Conservation (phyloP, 1,284 basidiomycete species). For the Puccinia brachypodii region DNA sequence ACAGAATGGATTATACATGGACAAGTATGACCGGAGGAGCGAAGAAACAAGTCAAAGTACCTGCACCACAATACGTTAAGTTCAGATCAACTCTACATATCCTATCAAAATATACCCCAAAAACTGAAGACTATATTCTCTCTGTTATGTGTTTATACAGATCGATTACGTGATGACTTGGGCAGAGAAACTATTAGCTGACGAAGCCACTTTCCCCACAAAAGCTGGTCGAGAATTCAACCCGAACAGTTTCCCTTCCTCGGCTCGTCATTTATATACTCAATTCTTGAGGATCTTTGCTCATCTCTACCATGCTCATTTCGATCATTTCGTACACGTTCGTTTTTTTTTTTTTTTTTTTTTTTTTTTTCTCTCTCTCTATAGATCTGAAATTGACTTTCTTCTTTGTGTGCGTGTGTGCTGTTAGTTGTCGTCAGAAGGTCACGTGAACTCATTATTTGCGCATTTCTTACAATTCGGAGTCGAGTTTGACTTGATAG, state of each 20-base stretch:
- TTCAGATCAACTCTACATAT: neutral
- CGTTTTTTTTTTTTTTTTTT: neutral
- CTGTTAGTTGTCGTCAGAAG: slow-evolving; percentile 41
- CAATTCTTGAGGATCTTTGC: slow-evolving; percentile 48
- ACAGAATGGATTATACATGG: slow-evolving; percentile 98
- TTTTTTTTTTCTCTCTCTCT: neutral
- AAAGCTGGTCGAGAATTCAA: slow-evolving; percentile 70
- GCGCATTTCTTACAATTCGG: slow-evolving; percentile 48
- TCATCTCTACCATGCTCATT: slow-evolving; percentile 48
- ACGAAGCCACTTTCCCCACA: slow-evolving; percentile 90
- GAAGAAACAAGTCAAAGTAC: slow-evolving; percentile 85
- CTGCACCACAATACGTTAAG: slow-evolving; percentile 79
- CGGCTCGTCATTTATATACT: slow-evolving; percentile 39
- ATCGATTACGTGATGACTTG: slow-evolving; percentile 99
- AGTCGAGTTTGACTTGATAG: slow-evolving; percentile 44
- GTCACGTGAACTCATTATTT: slow-evolving; percentile 45
- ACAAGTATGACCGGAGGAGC: slow-evolving; percentile 74
- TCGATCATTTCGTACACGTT: slow-evolving; percentile 47
- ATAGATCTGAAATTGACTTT: neutral
- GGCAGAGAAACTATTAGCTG: slow-evolving; percentile 90
- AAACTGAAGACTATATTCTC: neutral
- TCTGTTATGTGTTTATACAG: neutral
- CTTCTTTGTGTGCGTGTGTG: too few relatives aligned
- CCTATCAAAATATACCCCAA: neutral
- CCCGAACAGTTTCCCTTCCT: slow-evolving; percentile 43